phyloP scores from a whole-genome alignment of 148 eudicot species.

The Camellia japonica region DNA sequence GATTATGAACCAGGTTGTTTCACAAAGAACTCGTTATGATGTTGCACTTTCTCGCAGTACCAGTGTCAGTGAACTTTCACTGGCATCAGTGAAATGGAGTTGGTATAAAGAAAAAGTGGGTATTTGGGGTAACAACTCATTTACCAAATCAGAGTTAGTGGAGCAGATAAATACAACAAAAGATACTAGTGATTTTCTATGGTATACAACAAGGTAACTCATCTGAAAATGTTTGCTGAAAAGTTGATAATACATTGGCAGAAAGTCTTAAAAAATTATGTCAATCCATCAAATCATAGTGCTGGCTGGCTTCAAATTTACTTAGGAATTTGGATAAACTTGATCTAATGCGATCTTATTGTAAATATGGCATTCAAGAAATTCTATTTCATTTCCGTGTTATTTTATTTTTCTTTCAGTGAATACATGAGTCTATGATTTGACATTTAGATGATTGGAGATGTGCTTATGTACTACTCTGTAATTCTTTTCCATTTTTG shows the following conservation, averaged over 20 bases:
- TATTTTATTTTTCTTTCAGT: neutral
- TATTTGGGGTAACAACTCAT: conserved; percentile 28
- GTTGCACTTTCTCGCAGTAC: conserved; percentile 9
- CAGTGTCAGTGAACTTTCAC: conserved; percentile 19
- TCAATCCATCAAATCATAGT: neutral
- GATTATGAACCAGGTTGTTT: conserved; percentile 31
- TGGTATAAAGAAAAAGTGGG: conserved; percentile 53
- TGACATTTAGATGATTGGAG: too few relatives aligned
- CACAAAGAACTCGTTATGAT: conserved; percentile 30
- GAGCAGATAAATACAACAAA: conserved; percentile 69
- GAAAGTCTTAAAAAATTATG: neutral
- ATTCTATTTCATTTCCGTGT: neutral
- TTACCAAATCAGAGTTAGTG: conserved; percentile 36
- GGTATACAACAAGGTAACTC: conserved; percentile 66
- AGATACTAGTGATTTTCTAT: conserved; percentile 58
- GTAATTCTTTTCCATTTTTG: too few relatives aligned
- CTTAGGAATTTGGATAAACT: neutral
- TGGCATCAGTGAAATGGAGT: conserved; percentile 39
- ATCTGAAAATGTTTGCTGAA: neutral
- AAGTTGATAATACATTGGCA: neutral
- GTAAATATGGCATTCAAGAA: neutral
- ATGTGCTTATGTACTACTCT: too few relatives aligned
- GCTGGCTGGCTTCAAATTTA: neutral
- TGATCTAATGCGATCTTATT: neutral
- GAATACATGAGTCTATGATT: neutral